Evolutionary conservation across 495 filamentous ascomycete genomes (phyloP), one percentile per base, ranked within the genome.

Genomic region (Elasticomyces elasticus): DNA sequence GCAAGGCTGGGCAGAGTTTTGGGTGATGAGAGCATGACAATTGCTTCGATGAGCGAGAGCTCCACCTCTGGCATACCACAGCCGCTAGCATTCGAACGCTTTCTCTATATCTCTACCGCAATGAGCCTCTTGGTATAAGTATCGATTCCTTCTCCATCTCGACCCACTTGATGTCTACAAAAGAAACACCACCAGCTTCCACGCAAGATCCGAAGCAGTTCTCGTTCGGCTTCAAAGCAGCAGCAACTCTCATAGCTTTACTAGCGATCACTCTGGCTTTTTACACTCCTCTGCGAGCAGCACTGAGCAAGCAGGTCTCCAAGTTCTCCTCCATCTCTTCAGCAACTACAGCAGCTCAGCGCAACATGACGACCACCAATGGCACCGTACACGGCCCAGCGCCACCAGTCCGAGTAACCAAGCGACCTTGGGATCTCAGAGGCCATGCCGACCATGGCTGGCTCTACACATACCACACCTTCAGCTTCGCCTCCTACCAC

Each of bases 401-500:
- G 43, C 45, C 31, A 24, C 60, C n/a, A 25, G 46, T 69, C 25
- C 64, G 65, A 25, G 60, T 72, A 50, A 67, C 65, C 56, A 69
- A 66, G 46, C 65, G 69, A 1, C 64, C 65, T n/a, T 72, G 65
- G 65, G 56, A 64, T 33, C 74, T 76, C 27, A 76, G 86, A 43
- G 87, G 85, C 35, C 85, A 89, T 65, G 74, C 78, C 53, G 77
- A 89, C 64, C 83, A 88, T 66, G 85, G 82, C 65, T 91, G 86
- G 86, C 79, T 89, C n/a, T 82, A 89, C 67, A 81, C 78, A 22
- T 89, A 82, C 71, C 86, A 90, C 72, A 86, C 82, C 52, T 90
- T 94, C 76, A 78, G 75, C 67, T 89, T 90, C 65, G 84, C 85
- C 53, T 67, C 69, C 55, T 89, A 88, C 76, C 79, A 79, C 70